phyloP scores from a whole-genome alignment of 495 filamentous ascomycete species.

The Diplogelasinospora grovesii region DNA sequence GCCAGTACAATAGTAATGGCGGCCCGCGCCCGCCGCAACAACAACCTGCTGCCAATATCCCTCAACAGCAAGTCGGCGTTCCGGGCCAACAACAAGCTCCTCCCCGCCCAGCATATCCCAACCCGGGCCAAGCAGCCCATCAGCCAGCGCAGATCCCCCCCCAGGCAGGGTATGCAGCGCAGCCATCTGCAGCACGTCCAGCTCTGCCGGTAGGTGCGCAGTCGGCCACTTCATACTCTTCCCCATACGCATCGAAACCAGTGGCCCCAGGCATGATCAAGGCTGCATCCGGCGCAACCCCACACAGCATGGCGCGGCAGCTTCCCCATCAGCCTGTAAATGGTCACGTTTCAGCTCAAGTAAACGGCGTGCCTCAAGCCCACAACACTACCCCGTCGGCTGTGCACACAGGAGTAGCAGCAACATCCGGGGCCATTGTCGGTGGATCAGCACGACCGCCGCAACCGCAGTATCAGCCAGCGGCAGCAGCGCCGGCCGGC shows the following conservation, averaged over 20 bases:
- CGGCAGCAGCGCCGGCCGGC: no score
- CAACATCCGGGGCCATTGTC: conserved; percentile 1
- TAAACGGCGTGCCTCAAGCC: conserved; percentile 19
- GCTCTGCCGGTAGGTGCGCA: conserved; percentile 23
- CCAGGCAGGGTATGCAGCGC: conserved; percentile 25
- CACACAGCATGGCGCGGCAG: conserved; percentile 14
- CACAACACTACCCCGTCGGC: conserved; percentile 2
- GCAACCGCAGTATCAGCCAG: conserved; percentile 8
- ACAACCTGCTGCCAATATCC: not conserved
- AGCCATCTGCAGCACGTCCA: conserved; percentile 23
- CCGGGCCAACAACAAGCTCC: conserved; percentile 9
- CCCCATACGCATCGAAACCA: conserved; percentile 36
- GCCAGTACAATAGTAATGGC: no score
- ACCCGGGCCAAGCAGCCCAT: conserved; percentile 23
- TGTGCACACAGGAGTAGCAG: conserved; percentile 3
- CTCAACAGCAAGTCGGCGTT: conserved; percentile 2
- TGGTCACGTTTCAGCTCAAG: conserved; percentile 1
- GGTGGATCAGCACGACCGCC: conserved; percentile 6
- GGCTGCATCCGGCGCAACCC: conserved; percentile 11
- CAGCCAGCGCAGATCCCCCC: conserved; percentile 28
- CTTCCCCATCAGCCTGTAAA: conserved; percentile 6
- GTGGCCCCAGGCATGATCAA: conserved; percentile 11
- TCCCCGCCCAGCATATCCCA: conserved; percentile 25
- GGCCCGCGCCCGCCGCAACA: conserved; percentile 17
- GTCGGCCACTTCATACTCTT: conserved; percentile 35